Conservation (phyloP, 139 green algal genomes). For the Chara braunii region DNA sequence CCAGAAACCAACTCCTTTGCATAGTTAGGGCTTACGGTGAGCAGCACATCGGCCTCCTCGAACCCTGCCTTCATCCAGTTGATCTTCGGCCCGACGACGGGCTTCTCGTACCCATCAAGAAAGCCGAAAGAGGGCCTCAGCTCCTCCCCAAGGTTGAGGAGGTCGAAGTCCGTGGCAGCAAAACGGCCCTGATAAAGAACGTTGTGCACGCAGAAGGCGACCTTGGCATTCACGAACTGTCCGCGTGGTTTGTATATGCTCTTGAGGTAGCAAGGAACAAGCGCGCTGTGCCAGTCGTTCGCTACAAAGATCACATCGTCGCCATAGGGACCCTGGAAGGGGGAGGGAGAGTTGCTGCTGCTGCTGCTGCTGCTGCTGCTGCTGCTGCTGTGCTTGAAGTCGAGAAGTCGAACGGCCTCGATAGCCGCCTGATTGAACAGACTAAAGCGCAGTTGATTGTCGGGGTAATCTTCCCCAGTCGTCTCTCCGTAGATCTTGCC, state of each 20-base stretch:
- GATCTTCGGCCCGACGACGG: conserved; percentile 61
- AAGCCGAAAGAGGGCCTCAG: conserved; percentile 66
- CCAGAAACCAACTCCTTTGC: conserved; percentile 77
- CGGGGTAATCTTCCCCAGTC: conserved; percentile 80
- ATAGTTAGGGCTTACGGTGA: conserved; percentile 97
- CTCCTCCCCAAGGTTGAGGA: conserved; percentile 62
- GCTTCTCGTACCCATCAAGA: conserved; percentile 69
- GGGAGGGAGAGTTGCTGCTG: too few species aligned
- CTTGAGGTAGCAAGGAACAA: conserved; percentile 89
- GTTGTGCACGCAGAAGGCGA: conserved; percentile 91
- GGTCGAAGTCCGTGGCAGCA: conserved; percentile 64
- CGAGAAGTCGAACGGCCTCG: conserved; percentile 35
- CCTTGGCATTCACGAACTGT: conserved; percentile 38
- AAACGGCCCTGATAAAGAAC: conserved; percentile 94
- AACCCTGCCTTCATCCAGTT: conserved; percentile 96
- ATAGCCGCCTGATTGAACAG: conserved; percentile 67
- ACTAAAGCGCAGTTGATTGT: conserved; percentile 94
- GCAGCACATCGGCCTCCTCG: conserved; percentile 72
- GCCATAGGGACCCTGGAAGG: conserved; percentile 41
- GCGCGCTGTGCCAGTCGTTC: conserved; percentile 86
- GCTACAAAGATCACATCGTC: conserved; percentile 87
- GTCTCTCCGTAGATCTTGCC: conserved; percentile 90
- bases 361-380: too few species aligned
- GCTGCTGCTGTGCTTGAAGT: too few species aligned
- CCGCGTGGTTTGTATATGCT: conserved; percentile 41